Base-by-base conservation (phyloP, 352 stramenopile species). In the Globisporangium cederbergense region DNA sequence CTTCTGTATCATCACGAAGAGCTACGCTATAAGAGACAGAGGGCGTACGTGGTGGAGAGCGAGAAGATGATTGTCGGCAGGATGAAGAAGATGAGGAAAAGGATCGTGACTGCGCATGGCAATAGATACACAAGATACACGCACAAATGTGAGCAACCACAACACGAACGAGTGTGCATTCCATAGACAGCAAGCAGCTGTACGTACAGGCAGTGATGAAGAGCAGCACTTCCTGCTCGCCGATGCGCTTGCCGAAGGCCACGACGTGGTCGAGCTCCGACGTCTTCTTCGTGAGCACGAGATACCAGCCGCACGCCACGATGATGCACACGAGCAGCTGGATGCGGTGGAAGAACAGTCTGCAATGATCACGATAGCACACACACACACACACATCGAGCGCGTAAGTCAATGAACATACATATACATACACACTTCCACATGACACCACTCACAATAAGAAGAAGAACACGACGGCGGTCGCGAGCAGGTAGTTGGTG, bases 81-180 rank as follows among this genome's bases (percentile, higher is more conserved):
- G 45, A 90, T 84, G 68, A 89, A 89, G 71, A 89, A 88, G 25
- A 90, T 71, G 38, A 90, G 67, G 60, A 90, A 90, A 46, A 90
- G 75, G 61, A 86, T 74, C 11, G 81, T 89, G 18, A 79, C 81
- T 89, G 64, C 32, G 58, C 40, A 66, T 50, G 11, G 45, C 55
- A 36, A 62, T n/a, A 20, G 16, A 34, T 8, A 20, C 42, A 25
- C 5, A 25, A n/a, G 36, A 65, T 18, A 65, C 32, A 59, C 43
- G 46, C 28, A 13, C 22, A 11, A 13, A 46, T 14, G 20, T 20
- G 46, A 51, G 59, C 49, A 11, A 54, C 13, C 6, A 16, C 25
- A 56, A 49, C 22, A 9, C 18, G 5, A 47, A 47, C 5, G 14
- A 14, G 8, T 28, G 14, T n/a, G 25, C 57, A 10, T 16, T 22